Conservation (phyloP, 2,329 filamentous ascomycete species). For the Ploettnerulaceae sp. region DNA sequence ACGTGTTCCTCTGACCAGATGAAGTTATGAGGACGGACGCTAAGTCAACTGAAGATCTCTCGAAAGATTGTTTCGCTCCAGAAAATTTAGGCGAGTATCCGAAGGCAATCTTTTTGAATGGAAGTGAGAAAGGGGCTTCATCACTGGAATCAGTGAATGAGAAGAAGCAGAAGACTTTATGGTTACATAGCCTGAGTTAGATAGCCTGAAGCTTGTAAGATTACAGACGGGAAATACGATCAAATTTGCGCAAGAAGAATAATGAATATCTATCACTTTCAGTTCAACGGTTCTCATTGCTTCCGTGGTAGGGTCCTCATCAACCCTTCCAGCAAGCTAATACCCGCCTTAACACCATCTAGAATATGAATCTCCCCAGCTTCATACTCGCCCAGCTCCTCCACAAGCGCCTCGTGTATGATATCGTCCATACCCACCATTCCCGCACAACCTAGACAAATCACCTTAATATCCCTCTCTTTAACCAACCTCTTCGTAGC, state of each 20-base stretch:
- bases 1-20: not conserved
- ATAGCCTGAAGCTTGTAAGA: not conserved
- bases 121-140: not conserved
- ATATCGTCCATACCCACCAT: constrained; percentile 82
- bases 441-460: constrained; percentile 84
- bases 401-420: constrained; percentile 64
- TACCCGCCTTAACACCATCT: constrained; percentile 72
- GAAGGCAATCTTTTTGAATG: not conserved
- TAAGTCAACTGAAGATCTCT: not conserved
- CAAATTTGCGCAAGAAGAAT: not conserved
- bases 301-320: constrained; percentile 21
- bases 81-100: not conserved
- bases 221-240: not conserved
- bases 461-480: constrained; percentile 53
- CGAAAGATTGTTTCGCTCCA: not conserved
- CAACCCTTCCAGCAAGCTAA: constrained; percentile 36
- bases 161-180: not conserved
- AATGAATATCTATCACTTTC: not conserved
- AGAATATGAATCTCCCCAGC: constrained; percentile 62
- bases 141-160: not conserved
- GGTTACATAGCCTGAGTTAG: too few relatives aligned
- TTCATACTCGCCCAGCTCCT: constrained; percentile 55
- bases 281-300: not conserved
- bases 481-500: constrained; percentile 64
- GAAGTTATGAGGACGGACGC: not conserved